Base-by-base conservation (phyloP, 1,284 basidiomycete species). In the Sutorius eximius region DNA sequence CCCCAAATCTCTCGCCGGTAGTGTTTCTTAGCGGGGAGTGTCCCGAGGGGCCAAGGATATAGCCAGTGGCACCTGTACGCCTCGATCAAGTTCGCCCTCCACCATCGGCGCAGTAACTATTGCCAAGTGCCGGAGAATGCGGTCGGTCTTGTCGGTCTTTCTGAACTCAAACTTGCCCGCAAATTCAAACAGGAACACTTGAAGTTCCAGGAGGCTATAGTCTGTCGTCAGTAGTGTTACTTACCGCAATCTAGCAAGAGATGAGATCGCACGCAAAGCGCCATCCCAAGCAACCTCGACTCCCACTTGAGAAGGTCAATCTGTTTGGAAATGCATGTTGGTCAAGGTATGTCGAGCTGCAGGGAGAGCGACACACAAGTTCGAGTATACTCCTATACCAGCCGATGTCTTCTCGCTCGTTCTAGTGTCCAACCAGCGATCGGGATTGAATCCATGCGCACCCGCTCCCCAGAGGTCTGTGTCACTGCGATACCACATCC, bases 381-480 rank as follows among this genome's bases (percentile, higher is more conserved):
- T 80, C 3, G 73, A 75, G 53, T 79, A 79, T 5, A 79, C 71
- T 3, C 82, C 80, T 10, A 82, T 62, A 0, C 73, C 66, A 30
- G 70, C 61, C 10, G 61, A 54, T 42, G 70, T 74, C 61, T 73
- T 77, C 22, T 72, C 67, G 30, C 47, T 44, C 9, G 62, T 55
- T 8, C 63, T 57, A 24, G 67, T 66, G 18, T 71, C 54, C 42
- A 81, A 64, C 76, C 82, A 82, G 12, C 82, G 77, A 13, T 78
- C 71, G 0, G 81, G 81, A 38, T 81, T 76, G 65, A 76, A 85
- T 9, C 61, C 59, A 40, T 81, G 67, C 0, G 80, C 76, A 55
- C 83, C 78, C 9, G 73, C 66, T 4, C 82, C 81, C 71, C 79
- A 84, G 4, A 82, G 56, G 18, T 73, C 70, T 49, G 72, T 71